Evolutionary conservation across 1,139 yeast genomes (phyloP), one percentile per base, ranked within the genome.

Genomic region (Pneumocystis canis): DNA sequence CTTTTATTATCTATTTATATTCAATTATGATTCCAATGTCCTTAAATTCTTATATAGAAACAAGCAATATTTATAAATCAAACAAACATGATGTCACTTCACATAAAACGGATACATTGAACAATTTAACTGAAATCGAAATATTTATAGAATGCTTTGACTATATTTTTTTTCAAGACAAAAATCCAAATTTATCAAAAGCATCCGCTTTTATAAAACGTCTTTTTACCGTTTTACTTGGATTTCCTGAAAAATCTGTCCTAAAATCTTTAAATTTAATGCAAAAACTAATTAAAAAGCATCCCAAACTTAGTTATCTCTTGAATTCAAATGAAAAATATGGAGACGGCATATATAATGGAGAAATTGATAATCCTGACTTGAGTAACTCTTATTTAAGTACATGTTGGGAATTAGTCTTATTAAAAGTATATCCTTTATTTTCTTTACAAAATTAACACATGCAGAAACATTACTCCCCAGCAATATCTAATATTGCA

Each of bases 301-400:
- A 74, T 66, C 83, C 83, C 69, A 84, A 85, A 59, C 75, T 89
- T 60, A 80, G 83, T 62, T 87, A 94, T 0, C 77, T 90, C 63
- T 89, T 85, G 76, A 83, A 88, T 47, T 87, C 96, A 0, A 96
- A 89, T 63, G 98, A 92, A 71, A 80, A 94, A 68, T 82, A 90
- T 57, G 87, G 87, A 18, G 82, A 84, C 66, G 96, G 96, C 63
- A 77, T 79, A 5, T 85, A 85, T 70, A 82, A 84, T 41, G 78
- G 84, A 68, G 89, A 84, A 62, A 80, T 82, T 35, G 80, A 80
- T 59, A 84, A 82, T 60, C 82, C 89, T 9, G 89, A 86, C 68
- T 82, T 94, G 73, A 78, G 87, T 68, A 89, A 90, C 70, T 81
- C 95, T 2, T 90, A 85, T 61, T 94, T 94, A 16, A 95, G 97